Evolutionary conservation across 2,329 filamentous ascomycete species (phyloP).

Genomic region (Colletotrichum sp.): DNA sequence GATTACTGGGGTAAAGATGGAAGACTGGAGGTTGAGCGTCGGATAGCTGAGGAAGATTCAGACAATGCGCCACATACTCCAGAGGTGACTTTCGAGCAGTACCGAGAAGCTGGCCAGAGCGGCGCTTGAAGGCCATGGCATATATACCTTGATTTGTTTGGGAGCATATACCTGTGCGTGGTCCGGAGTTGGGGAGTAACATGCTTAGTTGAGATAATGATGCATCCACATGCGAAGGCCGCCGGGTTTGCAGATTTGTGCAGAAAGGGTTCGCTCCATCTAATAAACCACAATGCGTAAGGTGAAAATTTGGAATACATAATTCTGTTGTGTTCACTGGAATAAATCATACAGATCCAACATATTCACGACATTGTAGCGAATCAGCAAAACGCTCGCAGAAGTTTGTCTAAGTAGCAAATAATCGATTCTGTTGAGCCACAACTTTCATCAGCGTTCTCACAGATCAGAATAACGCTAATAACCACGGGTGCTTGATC

Average conservation of each 20-base stretch:
- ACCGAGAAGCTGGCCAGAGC: slow-evolving; percentile 52
- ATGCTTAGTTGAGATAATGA: background rate
- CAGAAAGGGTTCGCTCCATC: background rate
- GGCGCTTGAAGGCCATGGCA: slow-evolving; percentile 39
- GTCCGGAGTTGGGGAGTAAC: background rate
- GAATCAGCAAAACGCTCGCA: background rate
- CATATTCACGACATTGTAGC: background rate
- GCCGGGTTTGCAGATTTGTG: background rate
- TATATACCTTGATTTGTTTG: background rate
- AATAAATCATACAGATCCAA: background rate
- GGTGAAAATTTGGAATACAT: background rate
- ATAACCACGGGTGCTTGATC: background rate
- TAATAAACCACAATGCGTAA: background rate
- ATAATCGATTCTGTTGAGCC: background rate
- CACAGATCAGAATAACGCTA: background rate
- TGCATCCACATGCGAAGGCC: background rate
- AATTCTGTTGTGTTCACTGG: background rate
- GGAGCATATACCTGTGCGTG: background rate
- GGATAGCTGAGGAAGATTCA: slow-evolving; percentile 67
- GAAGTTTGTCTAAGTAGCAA: no score
- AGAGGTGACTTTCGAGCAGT: slow-evolving; percentile 41
- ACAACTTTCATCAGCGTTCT: background rate
- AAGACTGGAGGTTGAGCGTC: slow-evolving; percentile 70
- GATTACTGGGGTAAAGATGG: slow-evolving; percentile 74
- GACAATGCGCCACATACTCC: slow-evolving; percentile 22